Evolutionary conservation across 768 basidiomycete genomes (phyloP).

Genomic region (Lyophyllum shimeji): DNA sequence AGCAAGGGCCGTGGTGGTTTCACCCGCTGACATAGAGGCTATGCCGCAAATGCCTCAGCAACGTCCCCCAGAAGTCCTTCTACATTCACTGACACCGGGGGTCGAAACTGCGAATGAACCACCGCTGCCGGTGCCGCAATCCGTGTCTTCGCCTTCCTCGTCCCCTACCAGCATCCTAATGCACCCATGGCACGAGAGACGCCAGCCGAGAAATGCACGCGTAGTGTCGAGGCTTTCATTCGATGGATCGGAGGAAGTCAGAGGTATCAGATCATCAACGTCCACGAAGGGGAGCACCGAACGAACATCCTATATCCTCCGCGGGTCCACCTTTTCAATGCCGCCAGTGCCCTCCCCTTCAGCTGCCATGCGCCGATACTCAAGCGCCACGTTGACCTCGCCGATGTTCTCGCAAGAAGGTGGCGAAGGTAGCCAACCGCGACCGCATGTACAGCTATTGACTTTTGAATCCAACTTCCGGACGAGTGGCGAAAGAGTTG

Average conservation of each 20-base stretch:
- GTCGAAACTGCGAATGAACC: neutral
- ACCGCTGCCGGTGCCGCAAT: neutral
- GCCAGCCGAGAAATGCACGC: neutral
- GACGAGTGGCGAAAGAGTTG: neutral
- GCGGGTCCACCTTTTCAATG: conserved; percentile 9
- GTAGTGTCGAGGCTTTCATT: neutral
- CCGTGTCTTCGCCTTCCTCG: neutral
- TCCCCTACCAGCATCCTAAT: conserved; percentile 12
- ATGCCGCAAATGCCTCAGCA: neutral
- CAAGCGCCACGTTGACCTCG: conserved; percentile 14
- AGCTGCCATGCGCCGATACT: conserved; percentile 4
- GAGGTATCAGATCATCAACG: neutral
- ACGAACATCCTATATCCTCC: conserved; percentile 3
- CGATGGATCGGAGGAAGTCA: neutral
- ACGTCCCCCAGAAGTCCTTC: neutral
- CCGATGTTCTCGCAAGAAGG: conserved; percentile 4
- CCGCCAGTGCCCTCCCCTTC: conserved; percentile 10
- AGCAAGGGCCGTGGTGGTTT: neutral
- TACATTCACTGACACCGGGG: neutral
- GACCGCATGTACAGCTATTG: conserved; percentile 5
- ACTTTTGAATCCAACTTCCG: conserved; percentile 14
- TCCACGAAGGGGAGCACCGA: neutral
- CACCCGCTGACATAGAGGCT: neutral
- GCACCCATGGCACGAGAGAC: conserved; percentile 16
- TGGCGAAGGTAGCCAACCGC: neutral